Base-by-base conservation (phyloP, 2,329 filamentous ascomycete genomes). In the Graphilbum sp. region DNA sequence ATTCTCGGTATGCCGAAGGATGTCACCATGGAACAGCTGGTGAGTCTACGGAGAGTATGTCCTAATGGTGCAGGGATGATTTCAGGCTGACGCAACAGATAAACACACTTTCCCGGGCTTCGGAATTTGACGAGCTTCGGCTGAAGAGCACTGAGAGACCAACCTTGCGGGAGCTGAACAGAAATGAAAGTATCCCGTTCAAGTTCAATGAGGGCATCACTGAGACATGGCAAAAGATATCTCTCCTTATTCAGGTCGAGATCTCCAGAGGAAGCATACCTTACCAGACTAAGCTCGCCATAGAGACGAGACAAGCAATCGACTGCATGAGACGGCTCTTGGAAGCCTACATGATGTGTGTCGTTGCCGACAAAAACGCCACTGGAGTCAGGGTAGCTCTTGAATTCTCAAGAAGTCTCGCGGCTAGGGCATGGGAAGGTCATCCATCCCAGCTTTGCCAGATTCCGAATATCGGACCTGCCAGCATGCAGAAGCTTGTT, bases 381-480 rank as follows among this genome's bases (percentile, higher is more conserved):
- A 55, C 74, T 5, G 69, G 79, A 2, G 67, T 75, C 2, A 69
- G 69, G 21, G 75, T 76, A 43, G 79, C 79, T 6, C 66, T 96
- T 2, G 80, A 88, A 50, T 67, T 96, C 6, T 69, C 79, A 35
- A 69, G 88, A 40, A 85, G 83, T 45, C 60, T 96, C 37, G 69
- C 73, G 18, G 81, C 86, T 2, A 72, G 69, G 2, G 64, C 66
- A 1, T 94, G 87, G 90, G 90, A 98, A 50, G 75, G 80, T 25
- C 81, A 76, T 2, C 72, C 82, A 0, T 64, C 79, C 18, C 82
- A 95, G 47, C 69, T 98, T 50, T 79, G 80, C 43, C 88, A 96
- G 53, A 67, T 98, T 2, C 74, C 82, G 0, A 71, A 75, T 3
- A 71, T 96, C 43, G 90, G 90, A 0, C 63, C 74, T 5, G 82